Evolutionary conservation across 306 rosid species (phyloP).

Genomic region (Adenanthera pavonina): DNA sequence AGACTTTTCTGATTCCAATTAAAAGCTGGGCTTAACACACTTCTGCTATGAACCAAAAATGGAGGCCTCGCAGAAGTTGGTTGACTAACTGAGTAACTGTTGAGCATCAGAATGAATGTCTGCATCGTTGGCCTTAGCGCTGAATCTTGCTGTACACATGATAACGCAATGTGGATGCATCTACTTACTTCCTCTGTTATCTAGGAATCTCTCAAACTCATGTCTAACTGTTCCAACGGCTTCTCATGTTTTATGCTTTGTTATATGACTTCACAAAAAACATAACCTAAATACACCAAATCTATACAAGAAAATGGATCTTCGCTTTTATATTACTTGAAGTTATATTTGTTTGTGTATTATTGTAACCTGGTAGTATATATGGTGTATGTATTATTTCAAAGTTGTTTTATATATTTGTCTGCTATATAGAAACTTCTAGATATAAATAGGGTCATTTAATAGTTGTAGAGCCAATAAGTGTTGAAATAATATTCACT

Average conservation of each 20-base stretch:
- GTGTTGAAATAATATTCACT: too few relatives aligned
- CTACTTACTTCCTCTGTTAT: slow-evolving; percentile 51
- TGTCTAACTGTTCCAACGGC: slow-evolving; percentile 49
- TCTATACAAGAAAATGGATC: too few relatives aligned
- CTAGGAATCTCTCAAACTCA: slow-evolving; percentile 37
- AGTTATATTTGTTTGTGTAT: too few relatives aligned
- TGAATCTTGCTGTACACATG: slow-evolving; percentile 60
- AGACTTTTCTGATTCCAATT: slow-evolving; percentile 21
- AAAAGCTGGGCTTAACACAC: background rate
- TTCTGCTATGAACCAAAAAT: slow-evolving; percentile 27
- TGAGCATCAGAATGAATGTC: slow-evolving; percentile 53
- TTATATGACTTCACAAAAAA: too few relatives aligned
- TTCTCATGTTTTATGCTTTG: slow-evolving; percentile 27
- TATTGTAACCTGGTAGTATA: too few relatives aligned
- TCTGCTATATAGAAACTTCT: too few relatives aligned
- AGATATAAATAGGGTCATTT: too few relatives aligned
- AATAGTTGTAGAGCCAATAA: too few relatives aligned
- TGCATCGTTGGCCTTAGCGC: slow-evolving; percentile 58
- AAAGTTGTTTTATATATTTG: too few relatives aligned
- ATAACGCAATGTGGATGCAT: slow-evolving; percentile 61
- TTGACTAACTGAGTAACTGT: slow-evolving; percentile 43
- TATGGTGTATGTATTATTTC: too few relatives aligned
- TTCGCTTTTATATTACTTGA: too few relatives aligned
- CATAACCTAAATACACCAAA: too few relatives aligned
- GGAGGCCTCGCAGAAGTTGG: slow-evolving; percentile 48